Percentiles rank a stretch among this genome's conserved stretches.
phyloP scores from a whole-genome alignment of 345 rosid genomes.

The Diplotaxis tenuifolia region DNA sequence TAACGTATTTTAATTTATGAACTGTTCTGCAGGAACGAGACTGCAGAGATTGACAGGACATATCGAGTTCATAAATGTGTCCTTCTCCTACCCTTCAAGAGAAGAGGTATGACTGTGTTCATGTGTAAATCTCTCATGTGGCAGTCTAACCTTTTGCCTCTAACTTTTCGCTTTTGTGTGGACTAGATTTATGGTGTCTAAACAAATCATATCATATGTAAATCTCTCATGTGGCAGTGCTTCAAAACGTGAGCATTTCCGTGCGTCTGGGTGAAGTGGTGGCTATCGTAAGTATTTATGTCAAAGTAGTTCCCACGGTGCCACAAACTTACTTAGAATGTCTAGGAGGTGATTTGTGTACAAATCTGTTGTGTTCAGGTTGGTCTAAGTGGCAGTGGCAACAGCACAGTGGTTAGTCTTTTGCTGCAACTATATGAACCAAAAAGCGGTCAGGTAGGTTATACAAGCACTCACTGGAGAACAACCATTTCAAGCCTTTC shows the following conservation, averaged over 20 bases:
- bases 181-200: not conserved
- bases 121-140: constrained; percentile 4
- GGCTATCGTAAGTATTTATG: constrained; percentile 60
- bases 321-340: constrained; percentile 10
- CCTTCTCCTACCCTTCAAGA: constrained; percentile 71
- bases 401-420: constrained; percentile 87
- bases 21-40: constrained; percentile 47
- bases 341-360: constrained; percentile 31
- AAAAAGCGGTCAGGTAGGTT: constrained; percentile 74
- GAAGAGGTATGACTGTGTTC: constrained; percentile 45
- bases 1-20: constrained; percentile 16
- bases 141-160: not conserved
- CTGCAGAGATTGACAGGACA: constrained; percentile 60
- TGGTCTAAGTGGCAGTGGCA: constrained; percentile 99
- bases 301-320: not conserved
- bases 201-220: constrained; percentile 1
- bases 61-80: constrained; percentile 60
- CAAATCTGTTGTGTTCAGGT: constrained; percentile 50
- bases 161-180: not conserved
- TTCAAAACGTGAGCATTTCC: constrained; percentile 58
- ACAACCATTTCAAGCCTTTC: not conserved
- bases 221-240: constrained; percentile 61
- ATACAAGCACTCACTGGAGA: not conserved
- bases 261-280: constrained; percentile 82
- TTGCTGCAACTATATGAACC: constrained; percentile 91